Evolutionary conservation across 768 basidiomycete genomes (phyloP), one percentile per base, ranked within the genome.

Genomic region (Xanthoconium stramineum): DNA sequence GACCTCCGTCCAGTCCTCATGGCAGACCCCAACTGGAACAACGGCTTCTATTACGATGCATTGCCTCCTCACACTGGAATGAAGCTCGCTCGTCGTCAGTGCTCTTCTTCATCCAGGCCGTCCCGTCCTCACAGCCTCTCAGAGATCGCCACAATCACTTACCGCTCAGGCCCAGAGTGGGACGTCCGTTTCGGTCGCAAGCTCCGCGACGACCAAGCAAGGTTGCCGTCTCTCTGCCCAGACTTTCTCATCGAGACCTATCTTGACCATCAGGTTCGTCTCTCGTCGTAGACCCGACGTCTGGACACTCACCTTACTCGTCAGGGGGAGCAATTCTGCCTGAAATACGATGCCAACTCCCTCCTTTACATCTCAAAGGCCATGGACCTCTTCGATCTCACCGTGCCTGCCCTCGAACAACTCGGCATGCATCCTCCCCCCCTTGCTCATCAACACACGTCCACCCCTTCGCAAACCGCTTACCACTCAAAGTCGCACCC

Each of bases 101-200:
- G 13, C n/a, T 35, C 64, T 14, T 44, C 12, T 19, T 20, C n/a
- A 36, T 6, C 14, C 24, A 13, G 10, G 29, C 4, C 47, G 3
- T 35, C 45, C 45, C 29, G 2, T 15, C 32, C 46, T 52, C 6
- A 55, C 44, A 52, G 13, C 46, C 45, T 32, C 14, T 17, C 52
- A 98, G 95, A 99, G 76, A 98, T 99, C 61, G 97, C 97, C 12
- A 99, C 97, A 3, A 97, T 99, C 67, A 98, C 97, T 0, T 99
- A 99, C 72, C 88, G 97, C 37, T 98, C 97, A 13, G 97, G 97
- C 1, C 97, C 97, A 7, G 97, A 99, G 72, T 99, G 97, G 97
- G 97, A 99, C 73, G 81, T 88, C 61, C 89, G 97, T n/a, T 99
- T 99, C 67, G 94, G 91, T 1, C 86, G 96, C 45, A 83, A 88